Evolutionary conservation across 441 rosid genomes (phyloP), one percentile per base, ranked within the genome.

Genomic region (Flueggea neowawraea): DNA sequence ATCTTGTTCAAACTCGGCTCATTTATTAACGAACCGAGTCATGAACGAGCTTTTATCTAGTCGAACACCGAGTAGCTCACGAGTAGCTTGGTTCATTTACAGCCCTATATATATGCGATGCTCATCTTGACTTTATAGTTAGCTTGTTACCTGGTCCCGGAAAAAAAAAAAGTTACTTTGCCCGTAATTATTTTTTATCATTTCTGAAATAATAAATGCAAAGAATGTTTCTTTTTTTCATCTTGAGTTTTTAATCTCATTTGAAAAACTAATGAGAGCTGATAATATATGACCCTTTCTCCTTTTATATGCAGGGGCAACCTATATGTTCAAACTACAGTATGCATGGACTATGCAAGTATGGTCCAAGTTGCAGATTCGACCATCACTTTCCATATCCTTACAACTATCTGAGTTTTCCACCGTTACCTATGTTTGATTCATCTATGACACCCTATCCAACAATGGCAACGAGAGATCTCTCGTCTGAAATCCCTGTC

Each of bases 321-420:
- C 77, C 88, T 60, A 53, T 72, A 41, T 89, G 96, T 75, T 72
- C 83, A 15, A 78, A 70, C 80, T 87, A 83, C 72, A 83, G 54
- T 51, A 71, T 75, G 63, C 77, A 84, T 57, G 96, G 96, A 67
- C 58, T 86, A 50, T 86, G 90, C 80, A 83, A 86, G 78, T 84
- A 71, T 16, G 92, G 96, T 16, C 80, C 89, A 55, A 83, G 74
- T 52, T 89, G 92, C 77, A 81, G 75, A 80, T 84, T 74, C 31
- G 96, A 89, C 72, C 96, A 89, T 66, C 80, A 91, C 2, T 70
- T 63, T 67, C 58, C 72, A 66, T 82, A 86, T 69, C 69, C 86
- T 49, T 75, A 62, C 54, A 63, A 66, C 74, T 80, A 79, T 54
- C 59, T 72, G 64, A 74, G 75, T 68, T 14, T 75, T 57, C 83